Base-by-base conservation (phyloP, 2,329 filamentous ascomycete species). In the Paecilomyces formosus region DNA sequence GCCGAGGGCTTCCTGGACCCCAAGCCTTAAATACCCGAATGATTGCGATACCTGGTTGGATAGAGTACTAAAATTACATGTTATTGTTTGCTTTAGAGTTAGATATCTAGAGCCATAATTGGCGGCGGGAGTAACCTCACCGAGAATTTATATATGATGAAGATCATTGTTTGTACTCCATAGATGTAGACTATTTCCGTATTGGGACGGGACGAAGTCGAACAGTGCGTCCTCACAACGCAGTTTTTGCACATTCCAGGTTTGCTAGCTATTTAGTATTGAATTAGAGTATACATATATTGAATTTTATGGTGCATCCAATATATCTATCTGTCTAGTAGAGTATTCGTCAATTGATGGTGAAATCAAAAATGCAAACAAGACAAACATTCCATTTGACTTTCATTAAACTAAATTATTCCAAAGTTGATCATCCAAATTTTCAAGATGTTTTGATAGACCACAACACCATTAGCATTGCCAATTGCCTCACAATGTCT, bases 1-100 rank as follows among this genome's bases (percentile, higher is more conserved):
- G 89, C 88, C 73, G 82, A 89, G 70, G 94, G 94, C 55, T 84
- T 96, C 70, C 80, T 99, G 70, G 93, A 97, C 66, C 80, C 85
- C 15, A 45, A 45, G 81, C 71, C 75, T 58, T 80, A 67, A 58
- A 61, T 21, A 50, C 26, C 35, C 24, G 24, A 52, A 6, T n/a
- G 50, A 24, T 52, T 52, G 49, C 12, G 50, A 52, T 45, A 45
- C 39, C 39, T 45, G 35, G n/a, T 39, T 39, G 35, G 35, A 39
- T 39, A 39, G 35, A 45, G 39, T 45, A 45, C 39, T 18, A 45
- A 45, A 52, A 28, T n/a, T 28, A 26, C 9, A 15, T 52, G 21
- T 22, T 22, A 28, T 28, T 52, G 26, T 52, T 18, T 45, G 39
- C 39, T 57, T 33, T 51, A 53, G 21, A 53, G n/a, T 26, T 53